phyloP scores from a whole-genome alignment of 2,329 filamentous ascomycete species.

The Colletotrichum scovillei region DNA sequence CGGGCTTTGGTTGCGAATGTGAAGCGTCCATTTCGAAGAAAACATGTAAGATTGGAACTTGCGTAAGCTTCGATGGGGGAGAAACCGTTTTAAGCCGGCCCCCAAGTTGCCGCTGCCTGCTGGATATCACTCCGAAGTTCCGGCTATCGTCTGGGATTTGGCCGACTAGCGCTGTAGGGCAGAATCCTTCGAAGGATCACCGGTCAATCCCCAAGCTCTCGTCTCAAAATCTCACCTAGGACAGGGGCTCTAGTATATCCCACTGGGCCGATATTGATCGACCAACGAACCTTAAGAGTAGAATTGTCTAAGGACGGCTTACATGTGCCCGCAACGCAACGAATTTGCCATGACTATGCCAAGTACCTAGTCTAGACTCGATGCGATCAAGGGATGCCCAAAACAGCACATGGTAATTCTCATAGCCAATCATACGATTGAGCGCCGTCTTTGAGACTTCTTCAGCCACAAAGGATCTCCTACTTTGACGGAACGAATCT shows the following conservation, averaged over 20 bases:
- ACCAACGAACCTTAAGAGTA: not conserved
- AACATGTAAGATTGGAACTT: not conserved
- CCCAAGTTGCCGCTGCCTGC: slow-evolving; percentile 4
- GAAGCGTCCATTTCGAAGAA: not conserved
- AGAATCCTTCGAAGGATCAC: not conserved
- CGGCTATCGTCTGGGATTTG: not conserved
- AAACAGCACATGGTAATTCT: not conserved
- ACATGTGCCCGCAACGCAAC: not conserved
- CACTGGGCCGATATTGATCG: not conserved
- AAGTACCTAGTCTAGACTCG: not conserved
- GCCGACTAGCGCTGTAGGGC: slow-evolving; percentile 21
- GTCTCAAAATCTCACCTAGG: not conserved
- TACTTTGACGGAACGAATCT: not conserved
- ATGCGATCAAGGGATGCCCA: not conserved
- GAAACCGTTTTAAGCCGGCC: not conserved
- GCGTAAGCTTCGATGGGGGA: not conserved
- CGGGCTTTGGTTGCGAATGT: not conserved
- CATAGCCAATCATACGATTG: not conserved
- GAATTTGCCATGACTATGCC: not conserved
- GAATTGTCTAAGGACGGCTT: not conserved
- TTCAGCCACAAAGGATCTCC: not conserved
- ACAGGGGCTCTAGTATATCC: not conserved
- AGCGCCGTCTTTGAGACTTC: not conserved
- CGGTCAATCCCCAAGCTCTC: not conserved
- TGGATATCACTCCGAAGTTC: not conserved